These are phyloP conservation scores for Saccharomyces mikatae DNA, from an alignment of 805 yeast species.

Conservation along the genomic window DNA sequence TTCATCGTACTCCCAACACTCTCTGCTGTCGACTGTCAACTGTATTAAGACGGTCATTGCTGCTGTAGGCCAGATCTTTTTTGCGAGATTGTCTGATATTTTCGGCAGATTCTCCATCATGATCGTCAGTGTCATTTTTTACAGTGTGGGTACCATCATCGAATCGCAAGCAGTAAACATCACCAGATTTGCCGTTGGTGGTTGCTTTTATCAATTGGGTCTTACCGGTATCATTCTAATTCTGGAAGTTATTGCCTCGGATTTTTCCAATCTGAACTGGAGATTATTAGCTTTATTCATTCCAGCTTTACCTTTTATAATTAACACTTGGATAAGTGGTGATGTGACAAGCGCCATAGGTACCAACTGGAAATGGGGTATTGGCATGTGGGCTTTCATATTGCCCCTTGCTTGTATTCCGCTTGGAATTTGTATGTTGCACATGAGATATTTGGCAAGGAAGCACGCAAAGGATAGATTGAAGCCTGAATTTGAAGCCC, in stretches of 20 bases:
- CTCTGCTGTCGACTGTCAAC: constrained; percentile 43
- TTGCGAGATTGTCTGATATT: constrained; percentile 48
- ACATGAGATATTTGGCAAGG: constrained; percentile 41
- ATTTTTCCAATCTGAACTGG: constrained; percentile 57
- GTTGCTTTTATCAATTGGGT: constrained; percentile 42
- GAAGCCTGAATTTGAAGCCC: constrained; percentile 25
- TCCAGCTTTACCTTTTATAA: constrained; percentile 60
- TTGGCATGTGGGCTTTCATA: constrained; percentile 55
- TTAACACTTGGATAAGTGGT: constrained; percentile 67
- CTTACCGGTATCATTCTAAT: constrained; percentile 50
- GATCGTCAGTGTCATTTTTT: constrained; percentile 38
- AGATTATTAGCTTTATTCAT: constrained; percentile 51
- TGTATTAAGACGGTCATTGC: constrained; percentile 49
- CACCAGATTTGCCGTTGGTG: constrained; percentile 47
- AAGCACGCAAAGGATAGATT: constrained; percentile 33
- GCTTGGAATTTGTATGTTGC: constrained; percentile 36
- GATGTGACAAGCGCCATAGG: constrained; percentile 36
- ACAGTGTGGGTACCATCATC: constrained; percentile 47
- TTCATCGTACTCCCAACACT: constrained; percentile 41
- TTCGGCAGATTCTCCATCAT: constrained; percentile 47
- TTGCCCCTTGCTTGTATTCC: constrained; percentile 47
- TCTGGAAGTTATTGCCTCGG: constrained; percentile 50
- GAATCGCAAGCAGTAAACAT: constrained; percentile 47
- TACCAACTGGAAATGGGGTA: constrained; percentile 43
- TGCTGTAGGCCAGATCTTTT: constrained; percentile 50